phyloP scores from a whole-genome alignment of 495 filamentous ascomycete genomes.

The Poronia punctata region DNA sequence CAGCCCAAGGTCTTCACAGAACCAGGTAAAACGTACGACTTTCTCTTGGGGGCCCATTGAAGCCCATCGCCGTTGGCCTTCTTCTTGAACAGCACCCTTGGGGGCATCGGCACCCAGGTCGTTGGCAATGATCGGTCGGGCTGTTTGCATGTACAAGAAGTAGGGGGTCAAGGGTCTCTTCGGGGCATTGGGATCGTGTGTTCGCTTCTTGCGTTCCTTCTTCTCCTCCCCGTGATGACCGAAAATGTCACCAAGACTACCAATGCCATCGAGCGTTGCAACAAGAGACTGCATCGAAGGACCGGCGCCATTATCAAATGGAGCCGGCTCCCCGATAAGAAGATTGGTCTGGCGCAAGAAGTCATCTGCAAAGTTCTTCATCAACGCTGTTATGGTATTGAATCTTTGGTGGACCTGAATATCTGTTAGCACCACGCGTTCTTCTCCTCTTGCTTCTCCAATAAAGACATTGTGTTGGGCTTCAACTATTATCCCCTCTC shows the following conservation, averaged over 20 bases:
- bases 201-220: slow-evolving; percentile 83
- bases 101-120: slow-evolving; percentile 65
- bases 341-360: slow-evolving; percentile 79
- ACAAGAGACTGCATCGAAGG: slow-evolving; percentile 45
- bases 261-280: slow-evolving; percentile 34
- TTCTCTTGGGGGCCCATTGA: slow-evolving; percentile 67
- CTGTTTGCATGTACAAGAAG: slow-evolving; percentile 86
- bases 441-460: too few relatives aligned
- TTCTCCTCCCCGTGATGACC: slow-evolving; percentile 53
- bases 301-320: slow-evolving; percentile 37
- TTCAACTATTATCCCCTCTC: too few relatives aligned
- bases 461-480: too few relatives aligned
- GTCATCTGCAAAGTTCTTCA: slow-evolving; percentile 65
- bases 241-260: slow-evolving; percentile 24
- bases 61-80: slow-evolving; percentile 76
- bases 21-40: slow-evolving; percentile 46
- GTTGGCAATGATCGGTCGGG: slow-evolving; percentile 64
- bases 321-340: slow-evolving; percentile 57
- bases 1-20: too few relatives aligned
- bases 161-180: slow-evolving; percentile 91
- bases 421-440: slow-evolving; percentile 28
- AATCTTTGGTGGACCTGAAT: slow-evolving; percentile 65
- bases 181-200: slow-evolving; percentile 86
- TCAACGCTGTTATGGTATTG: slow-evolving; percentile 62
- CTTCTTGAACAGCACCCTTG: slow-evolving; percentile 73